Evolutionary conservation across 768 basidiomycete genomes (phyloP).

Genomic region (Pseudohyphozyma bogoriensis): DNA sequence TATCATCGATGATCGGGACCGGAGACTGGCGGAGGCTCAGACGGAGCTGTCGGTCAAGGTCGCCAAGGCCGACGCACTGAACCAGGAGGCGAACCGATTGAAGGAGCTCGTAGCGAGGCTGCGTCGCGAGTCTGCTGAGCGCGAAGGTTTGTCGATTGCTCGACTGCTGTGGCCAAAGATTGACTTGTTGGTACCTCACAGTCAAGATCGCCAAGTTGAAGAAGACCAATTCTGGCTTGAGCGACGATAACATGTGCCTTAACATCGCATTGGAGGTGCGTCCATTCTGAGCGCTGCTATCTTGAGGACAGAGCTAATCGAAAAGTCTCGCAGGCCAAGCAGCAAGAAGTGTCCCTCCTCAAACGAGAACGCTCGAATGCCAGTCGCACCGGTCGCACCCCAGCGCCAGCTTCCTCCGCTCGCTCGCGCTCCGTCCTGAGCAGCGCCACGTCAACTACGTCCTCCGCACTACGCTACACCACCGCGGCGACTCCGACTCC

Average conservation of each 20-base stretch:
- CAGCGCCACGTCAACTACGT: not conserved
- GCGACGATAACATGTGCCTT: conserved; percentile 32
- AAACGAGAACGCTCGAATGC: conserved; percentile 15
- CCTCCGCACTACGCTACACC: not conserved
- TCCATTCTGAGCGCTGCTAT: not conserved
- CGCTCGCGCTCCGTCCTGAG: not conserved
- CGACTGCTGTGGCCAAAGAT: too few relatives aligned
- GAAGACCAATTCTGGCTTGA: conserved; percentile 30
- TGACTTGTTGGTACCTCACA: not conserved
- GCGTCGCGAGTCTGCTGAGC: conserved; percentile 30
- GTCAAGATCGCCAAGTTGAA: conserved; percentile 29
- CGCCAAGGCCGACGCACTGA: not conserved
- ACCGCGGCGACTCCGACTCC: not conserved
- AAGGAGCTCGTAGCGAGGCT: conserved; percentile 23
- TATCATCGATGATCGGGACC: conserved; percentile 18
- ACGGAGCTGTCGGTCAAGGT: not conserved
- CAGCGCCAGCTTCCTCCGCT: not conserved
- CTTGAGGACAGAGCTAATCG: not conserved
- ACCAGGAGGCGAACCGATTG: conserved; percentile 11
- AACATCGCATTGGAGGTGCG: conserved; percentile 33
- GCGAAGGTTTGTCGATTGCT: conserved; percentile 25
- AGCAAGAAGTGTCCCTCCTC: conserved; percentile 28
- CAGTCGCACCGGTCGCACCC: not conserved
- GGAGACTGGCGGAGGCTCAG: conserved; percentile 15
- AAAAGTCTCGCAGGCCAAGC: conserved; percentile 23